Conservation (phyloP, 2,329 filamentous ascomycete genomes). For the Beauveria australis region DNA sequence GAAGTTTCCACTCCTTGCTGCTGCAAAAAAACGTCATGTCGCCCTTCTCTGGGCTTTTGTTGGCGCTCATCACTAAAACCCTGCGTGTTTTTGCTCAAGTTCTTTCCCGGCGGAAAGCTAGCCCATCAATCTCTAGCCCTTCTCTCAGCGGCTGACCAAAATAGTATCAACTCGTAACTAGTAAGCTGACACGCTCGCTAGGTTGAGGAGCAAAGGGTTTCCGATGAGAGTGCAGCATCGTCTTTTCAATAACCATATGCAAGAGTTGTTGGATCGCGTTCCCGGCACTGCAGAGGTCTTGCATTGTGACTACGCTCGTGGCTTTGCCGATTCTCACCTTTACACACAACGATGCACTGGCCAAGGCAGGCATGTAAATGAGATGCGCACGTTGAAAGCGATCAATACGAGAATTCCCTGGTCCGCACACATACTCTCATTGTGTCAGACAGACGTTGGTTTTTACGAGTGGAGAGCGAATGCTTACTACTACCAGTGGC, state of each 20-base stretch:
- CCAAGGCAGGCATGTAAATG: not conserved
- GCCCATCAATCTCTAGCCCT: not conserved
- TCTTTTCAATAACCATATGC: not conserved
- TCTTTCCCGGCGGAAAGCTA: not conserved
- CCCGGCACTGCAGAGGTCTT: not conserved
- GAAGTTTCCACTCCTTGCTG: not conserved
- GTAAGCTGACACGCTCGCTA: too few species aligned
- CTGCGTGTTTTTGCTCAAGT: not conserved
- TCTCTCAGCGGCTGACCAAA: not conserved
- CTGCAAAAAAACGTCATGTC: not conserved
- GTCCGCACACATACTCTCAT: too few species aligned
- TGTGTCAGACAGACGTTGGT: too few species aligned
- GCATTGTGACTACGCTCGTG: too few species aligned
- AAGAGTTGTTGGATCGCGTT: not conserved
- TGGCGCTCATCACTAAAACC: too few species aligned
- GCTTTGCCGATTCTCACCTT: too few species aligned
- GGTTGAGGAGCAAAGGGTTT: too few species aligned
- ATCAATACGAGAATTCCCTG: not conserved
- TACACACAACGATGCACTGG: not conserved
- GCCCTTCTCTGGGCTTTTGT: not conserved
- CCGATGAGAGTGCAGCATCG: not conserved
- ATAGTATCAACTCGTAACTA: too few species aligned
- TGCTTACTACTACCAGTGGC: slow-evolving; percentile 28
- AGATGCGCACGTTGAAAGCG: not conserved
- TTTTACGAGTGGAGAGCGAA: too few species aligned